Conservation (phyloP, 441 rosid genomes). For the Adansonia grandidieri region DNA sequence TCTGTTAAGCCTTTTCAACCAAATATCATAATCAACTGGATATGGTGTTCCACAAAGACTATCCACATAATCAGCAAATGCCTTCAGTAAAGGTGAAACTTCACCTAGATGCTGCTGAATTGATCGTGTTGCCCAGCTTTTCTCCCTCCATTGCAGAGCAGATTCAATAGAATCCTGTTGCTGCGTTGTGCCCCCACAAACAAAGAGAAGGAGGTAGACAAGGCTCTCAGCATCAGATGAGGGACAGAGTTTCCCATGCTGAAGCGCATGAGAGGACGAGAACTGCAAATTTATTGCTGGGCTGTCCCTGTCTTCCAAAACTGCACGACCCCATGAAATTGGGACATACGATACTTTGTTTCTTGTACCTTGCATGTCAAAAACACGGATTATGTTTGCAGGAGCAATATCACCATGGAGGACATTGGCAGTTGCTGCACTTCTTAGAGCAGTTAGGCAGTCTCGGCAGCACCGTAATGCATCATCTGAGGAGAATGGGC, state of each 20-base stretch:
- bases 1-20: constrained; percentile 56
- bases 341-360: constrained; percentile 40
- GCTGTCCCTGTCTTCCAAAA: constrained; percentile 67
- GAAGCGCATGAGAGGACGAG: constrained; percentile 68
- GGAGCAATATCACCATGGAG: constrained; percentile 69
- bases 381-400: constrained; percentile 51
- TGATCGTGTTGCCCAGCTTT: constrained; percentile 54
- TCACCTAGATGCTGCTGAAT: constrained; percentile 67
- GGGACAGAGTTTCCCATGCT: constrained; percentile 69
- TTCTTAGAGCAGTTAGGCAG: constrained; percentile 53
- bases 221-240: constrained; percentile 73
- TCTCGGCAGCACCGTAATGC: constrained; percentile 62
- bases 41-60: constrained; percentile 74
- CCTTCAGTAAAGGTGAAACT: constrained; percentile 62
- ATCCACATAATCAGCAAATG: constrained; percentile 72
- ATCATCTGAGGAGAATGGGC: constrained; percentile 49
- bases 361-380: constrained; percentile 34
- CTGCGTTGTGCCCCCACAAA: constrained; percentile 53
- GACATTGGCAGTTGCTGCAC: constrained; percentile 54
- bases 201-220: constrained; percentile 51
- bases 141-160: constrained; percentile 72
- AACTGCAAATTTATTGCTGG: constrained; percentile 61
- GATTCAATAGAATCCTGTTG: constrained; percentile 67
- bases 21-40: constrained; percentile 62
- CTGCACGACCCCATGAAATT: constrained; percentile 67